Evolutionary conservation across 176 grass and related monocot species (phyloP).

Genomic region (Pontederia crassipes): DNA sequence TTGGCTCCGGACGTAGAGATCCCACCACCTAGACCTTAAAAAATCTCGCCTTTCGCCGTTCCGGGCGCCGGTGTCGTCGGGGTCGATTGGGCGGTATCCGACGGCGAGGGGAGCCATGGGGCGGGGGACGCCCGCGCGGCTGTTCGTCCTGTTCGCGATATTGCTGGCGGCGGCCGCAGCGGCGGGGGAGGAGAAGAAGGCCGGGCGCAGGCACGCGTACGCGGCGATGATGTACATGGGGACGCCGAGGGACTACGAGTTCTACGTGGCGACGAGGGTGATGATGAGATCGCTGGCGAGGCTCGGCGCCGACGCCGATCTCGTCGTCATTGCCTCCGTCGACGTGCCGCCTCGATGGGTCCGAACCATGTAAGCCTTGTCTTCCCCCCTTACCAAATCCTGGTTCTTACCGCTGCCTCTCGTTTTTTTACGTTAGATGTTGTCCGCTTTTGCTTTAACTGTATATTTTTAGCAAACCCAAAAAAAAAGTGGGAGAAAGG

Average conservation of each 20-base stretch:
- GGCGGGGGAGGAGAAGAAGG: conserved; percentile 4
- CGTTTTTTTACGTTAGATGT: background rate
- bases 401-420: background rate
- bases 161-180: background rate
- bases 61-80: too few relatives aligned
- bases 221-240: conserved; percentile 99
- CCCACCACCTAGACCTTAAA: too few relatives aligned
- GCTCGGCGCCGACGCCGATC: conserved; percentile 67
- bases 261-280: conserved; percentile 85
- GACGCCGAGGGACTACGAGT: conserved; percentile 98
- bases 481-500: too few relatives aligned
- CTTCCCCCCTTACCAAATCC: background rate
- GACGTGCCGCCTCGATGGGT: conserved; percentile 82
- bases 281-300: conserved; percentile 80
- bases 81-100: too few relatives aligned
- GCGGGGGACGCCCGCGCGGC: background rate
- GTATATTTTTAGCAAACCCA: too few relatives aligned
- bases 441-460: too few relatives aligned
- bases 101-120: background rate
- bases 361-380: conserved; percentile 55
- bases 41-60: too few relatives aligned
- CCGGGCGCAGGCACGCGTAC: conserved; percentile 55
- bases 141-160: conserved; percentile 5
- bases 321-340: conserved; percentile 79
- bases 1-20: too few relatives aligned